Conservation (phyloP, 139 green algal genomes). For the Pedinophyceae sp. region DNA sequence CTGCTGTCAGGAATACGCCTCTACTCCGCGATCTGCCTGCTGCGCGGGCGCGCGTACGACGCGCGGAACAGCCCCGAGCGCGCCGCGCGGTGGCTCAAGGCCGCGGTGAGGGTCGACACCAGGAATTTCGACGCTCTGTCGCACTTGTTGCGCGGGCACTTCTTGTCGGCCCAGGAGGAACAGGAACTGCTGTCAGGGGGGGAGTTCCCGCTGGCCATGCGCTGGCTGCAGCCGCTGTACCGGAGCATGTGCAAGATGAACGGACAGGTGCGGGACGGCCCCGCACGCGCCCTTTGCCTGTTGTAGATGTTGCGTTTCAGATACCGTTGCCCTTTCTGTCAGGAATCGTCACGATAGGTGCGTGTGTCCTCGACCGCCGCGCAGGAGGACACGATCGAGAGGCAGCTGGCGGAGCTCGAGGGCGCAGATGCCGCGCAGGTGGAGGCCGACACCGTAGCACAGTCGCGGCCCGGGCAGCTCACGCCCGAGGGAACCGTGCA, state of each 20-base stretch:
- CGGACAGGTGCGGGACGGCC: no score
- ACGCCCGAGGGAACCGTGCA: neutral
- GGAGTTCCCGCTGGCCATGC: conserved; percentile 24
- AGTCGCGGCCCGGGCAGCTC: no score
- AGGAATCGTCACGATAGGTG: no score
- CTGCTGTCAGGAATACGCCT: conserved; percentile 17
- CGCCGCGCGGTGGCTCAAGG: conserved; percentile 22
- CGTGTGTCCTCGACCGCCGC: neutral
- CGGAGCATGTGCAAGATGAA: conserved; percentile 33
- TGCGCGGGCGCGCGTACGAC: conserved; percentile 60
- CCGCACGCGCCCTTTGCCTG: no score
- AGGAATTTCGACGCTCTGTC: conserved; percentile 82
- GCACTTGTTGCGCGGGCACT: conserved; percentile 62
- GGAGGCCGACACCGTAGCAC: neutral
- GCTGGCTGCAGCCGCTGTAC: conserved; percentile 71
- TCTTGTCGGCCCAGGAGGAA: conserved; percentile 73
- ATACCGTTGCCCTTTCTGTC: conserved; percentile 1
- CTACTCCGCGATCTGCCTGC: conserved; percentile 40
- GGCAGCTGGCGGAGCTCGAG: conserved; percentile 18
- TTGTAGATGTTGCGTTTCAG: neutral
- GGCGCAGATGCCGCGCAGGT: conserved; percentile 11
- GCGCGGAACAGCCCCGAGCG: conserved; percentile 61
- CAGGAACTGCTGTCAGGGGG: conserved; percentile 38
- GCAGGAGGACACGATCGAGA: conserved; percentile 16
- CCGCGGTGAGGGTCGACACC: conserved; percentile 57